Evolutionary conservation across 2,329 filamentous ascomycete species (phyloP).

Genomic region (Drechslerella coelobrocha): DNA sequence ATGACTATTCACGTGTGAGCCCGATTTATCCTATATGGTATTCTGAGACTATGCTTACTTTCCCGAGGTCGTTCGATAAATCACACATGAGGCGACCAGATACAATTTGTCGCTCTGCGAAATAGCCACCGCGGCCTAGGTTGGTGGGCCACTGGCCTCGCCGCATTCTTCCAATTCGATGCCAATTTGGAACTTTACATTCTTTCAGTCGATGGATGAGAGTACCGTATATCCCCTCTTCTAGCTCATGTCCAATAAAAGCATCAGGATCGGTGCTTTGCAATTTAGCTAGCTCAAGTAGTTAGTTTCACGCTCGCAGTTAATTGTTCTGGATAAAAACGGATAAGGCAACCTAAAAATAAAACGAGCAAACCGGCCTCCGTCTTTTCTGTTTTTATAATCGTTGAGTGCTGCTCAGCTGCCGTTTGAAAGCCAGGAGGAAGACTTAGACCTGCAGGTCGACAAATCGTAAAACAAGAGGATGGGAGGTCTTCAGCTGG

Average conservation of each 20-base stretch:
- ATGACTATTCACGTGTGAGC: constrained; percentile 64
- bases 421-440: constrained; percentile 86
- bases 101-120: constrained; percentile 87
- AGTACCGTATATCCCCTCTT: constrained; percentile 94
- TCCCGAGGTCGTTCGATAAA: constrained; percentile 93
- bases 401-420: constrained; percentile 74
- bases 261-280: constrained; percentile 91
- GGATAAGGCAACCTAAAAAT: constrained; percentile 70
- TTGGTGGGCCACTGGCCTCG: constrained; percentile 84
- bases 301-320: background rate
- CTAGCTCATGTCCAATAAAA: constrained; percentile 90
- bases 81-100: constrained; percentile 90
- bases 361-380: constrained; percentile 85
- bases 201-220: constrained; percentile 84
- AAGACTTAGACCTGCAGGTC: constrained; percentile 76
- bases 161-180: constrained; percentile 85
- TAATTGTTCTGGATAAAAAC: background rate
- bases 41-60: constrained; percentile 60
- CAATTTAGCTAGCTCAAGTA: constrained; percentile 64
- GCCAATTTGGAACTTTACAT: constrained; percentile 93
- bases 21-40: constrained; percentile 53
- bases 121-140: constrained; percentile 88
- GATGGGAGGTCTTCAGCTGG: constrained; percentile 86
- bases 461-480: constrained; percentile 88
- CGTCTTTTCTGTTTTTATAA: constrained; percentile 79